Evolutionary conservation across 1,139 yeast species (phyloP).

Genomic region (Hemisphaericaspora xylanilytica): DNA sequence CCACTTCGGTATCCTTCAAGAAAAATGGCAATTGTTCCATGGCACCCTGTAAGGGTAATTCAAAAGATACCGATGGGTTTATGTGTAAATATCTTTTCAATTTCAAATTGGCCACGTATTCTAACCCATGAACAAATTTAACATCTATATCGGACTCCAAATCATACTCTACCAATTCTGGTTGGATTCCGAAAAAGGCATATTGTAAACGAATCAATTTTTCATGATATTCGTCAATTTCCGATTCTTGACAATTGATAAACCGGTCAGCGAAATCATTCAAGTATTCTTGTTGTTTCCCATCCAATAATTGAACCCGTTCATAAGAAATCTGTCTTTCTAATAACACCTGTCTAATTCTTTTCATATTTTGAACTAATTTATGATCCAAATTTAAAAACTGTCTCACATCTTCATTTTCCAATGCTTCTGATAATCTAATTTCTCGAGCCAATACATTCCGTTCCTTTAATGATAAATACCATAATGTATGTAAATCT

Average conservation of each 20-base stretch:
- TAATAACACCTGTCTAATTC: slow-evolving; percentile 81
- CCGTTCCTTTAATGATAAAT: slow-evolving; percentile 76
- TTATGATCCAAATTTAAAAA: slow-evolving; percentile 35
- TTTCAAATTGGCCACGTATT: slow-evolving; percentile 66
- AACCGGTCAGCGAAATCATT: slow-evolving; percentile 58
- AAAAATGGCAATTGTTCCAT: slow-evolving; percentile 47
- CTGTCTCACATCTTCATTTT: slow-evolving; percentile 24
- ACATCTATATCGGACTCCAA: slow-evolving; percentile 51
- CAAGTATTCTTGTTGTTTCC: slow-evolving; percentile 46
- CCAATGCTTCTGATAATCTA: slow-evolving; percentile 39
- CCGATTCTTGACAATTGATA: slow-evolving; percentile 51
- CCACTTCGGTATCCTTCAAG: slow-evolving; percentile 47
- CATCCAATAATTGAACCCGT: slow-evolving; percentile 51
- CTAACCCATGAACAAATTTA: slow-evolving; percentile 63
- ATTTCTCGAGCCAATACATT: slow-evolving; percentile 77
- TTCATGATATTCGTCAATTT: slow-evolving; percentile 60
- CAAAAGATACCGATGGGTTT: slow-evolving; percentile 21
- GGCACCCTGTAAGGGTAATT: slow-evolving; percentile 37
- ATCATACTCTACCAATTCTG: slow-evolving; percentile 41
- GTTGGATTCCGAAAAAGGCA: slow-evolving; percentile 75
- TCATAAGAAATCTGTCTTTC: slow-evolving; percentile 79
- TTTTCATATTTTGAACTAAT: slow-evolving; percentile 40
- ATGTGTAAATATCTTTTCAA: slow-evolving; percentile 31
- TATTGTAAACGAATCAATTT: slow-evolving; percentile 74
- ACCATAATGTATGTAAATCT: slow-evolving; percentile 91